These are phyloP conservation scores for Begonia masoniana DNA, from an alignment of 306 rosid species.

Conservation along the genomic window DNA sequence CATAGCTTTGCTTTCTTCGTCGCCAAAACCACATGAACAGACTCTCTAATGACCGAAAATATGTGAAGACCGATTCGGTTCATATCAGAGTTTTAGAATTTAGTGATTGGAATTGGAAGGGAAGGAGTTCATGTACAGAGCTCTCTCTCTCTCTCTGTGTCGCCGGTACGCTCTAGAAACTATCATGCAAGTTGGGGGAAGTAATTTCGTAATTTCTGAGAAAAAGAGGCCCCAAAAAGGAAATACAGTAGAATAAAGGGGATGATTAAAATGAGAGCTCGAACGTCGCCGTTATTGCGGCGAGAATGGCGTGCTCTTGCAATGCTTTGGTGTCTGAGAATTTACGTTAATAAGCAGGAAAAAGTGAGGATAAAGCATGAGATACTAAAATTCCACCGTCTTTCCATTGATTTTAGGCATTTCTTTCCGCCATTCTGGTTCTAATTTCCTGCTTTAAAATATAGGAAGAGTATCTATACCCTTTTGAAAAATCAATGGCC, in stretches of 20 bases:
- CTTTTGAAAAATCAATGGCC: too few relatives aligned
- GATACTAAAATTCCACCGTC: too few relatives aligned
- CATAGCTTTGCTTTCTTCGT: constrained; percentile 14
- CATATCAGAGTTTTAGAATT: neutral
- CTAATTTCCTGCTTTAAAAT: neutral
- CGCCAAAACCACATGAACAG: constrained; percentile 4
- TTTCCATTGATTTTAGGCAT: neutral
- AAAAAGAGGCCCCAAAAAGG: constrained; percentile 5
- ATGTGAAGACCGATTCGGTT: neutral
- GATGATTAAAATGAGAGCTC: constrained; percentile 5
- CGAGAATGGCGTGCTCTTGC: constrained; percentile 39
- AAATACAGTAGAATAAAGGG: constrained; percentile 10
- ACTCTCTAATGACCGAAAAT: too few relatives aligned
- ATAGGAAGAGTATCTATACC: neutral
- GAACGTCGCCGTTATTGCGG: constrained; percentile 67
- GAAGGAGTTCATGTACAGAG: neutral
- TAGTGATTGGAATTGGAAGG: neutral
- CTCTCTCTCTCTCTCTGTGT: neutral
- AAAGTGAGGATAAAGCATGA: too few relatives aligned
- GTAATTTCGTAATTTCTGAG: constrained; percentile 25
- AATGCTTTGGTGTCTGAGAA: neutral
- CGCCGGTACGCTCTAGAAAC: neutral
- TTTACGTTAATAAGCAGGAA: neutral
- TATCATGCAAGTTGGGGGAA: constrained; percentile 24
- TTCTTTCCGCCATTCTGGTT: neutral